A percentile compares a stretch with the other conserved stretches of the same genome.
Conservation (phyloP, 768 basidiomycete genomes). For the Strobilomyces dryophilus region DNA sequence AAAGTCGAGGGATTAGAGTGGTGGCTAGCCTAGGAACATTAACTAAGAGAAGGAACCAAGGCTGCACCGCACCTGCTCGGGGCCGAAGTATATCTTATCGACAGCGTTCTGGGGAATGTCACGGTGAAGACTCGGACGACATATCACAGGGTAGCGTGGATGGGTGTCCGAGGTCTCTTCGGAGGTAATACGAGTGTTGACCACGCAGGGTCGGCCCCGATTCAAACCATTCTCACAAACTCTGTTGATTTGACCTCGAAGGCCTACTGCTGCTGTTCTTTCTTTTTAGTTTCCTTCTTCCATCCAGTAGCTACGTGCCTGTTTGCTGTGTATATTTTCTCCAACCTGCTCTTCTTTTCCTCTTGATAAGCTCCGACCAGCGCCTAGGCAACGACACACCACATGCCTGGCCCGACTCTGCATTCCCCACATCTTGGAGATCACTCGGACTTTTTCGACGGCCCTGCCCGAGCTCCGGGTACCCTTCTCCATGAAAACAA, state of each 20-base stretch:
- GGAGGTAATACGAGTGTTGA: neutral
- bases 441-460: constrained; percentile 16
- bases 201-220: constrained; percentile 7
- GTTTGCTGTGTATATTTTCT: constrained; percentile 21
- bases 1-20: neutral
- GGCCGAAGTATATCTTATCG: neutral
- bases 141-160: neutral
- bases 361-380: neutral
- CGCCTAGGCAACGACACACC: constrained; percentile 8
- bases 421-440: constrained; percentile 13
- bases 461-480: constrained; percentile 1
- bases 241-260: constrained; percentile 9
- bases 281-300: constrained; percentile 14
- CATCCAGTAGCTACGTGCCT: constrained; percentile 7
- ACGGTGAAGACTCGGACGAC: too few species aligned
- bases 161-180: constrained; percentile 15
- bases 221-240: constrained; percentile 10
- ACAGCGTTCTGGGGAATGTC: neutral
- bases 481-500: constrained; percentile 5
- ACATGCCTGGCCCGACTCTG: constrained; percentile 19
- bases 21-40: neutral
- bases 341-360: constrained; percentile 1
- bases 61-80: neutral
- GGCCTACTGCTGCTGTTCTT: constrained; percentile 8
- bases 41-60: neutral